A percentile compares a stretch with the other conserved stretches of the same genome.
Evolutionary conservation across 768 basidiomycete species (phyloP).

Genomic region (Agaricus sinodeliciosus): DNA sequence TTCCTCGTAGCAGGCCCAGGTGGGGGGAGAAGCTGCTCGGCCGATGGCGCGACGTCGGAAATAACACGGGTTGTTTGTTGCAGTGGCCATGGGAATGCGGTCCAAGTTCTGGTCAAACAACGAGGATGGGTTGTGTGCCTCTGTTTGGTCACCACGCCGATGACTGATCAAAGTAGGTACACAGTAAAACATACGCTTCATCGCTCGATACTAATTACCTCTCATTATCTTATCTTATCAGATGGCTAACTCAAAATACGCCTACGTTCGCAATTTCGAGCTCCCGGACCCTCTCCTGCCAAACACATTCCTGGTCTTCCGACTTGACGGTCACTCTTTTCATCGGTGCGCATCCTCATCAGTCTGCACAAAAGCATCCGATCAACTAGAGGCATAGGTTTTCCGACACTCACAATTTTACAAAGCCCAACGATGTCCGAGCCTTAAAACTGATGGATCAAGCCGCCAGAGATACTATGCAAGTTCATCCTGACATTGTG

Average conservation of each 20-base stretch:
- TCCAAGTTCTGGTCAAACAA: constrained; percentile 4
- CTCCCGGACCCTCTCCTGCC: constrained; percentile 82
- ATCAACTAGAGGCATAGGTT: constrained; percentile 44
- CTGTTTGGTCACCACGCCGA: too few relatives aligned
- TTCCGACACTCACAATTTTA: constrained; percentile 74
- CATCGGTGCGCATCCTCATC: constrained; percentile 55
- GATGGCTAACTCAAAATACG: constrained; percentile 93
- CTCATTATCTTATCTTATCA: constrained; percentile 5
- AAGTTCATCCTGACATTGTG: constrained; percentile 75
- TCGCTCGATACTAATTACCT: background rate
- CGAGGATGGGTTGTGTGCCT: constrained; percentile 7
- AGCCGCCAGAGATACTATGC: constrained; percentile 78
- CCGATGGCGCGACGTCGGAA: constrained; percentile 73
- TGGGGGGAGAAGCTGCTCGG: constrained; percentile 76
- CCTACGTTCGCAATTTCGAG: constrained; percentile 88
- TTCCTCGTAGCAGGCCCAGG: constrained; percentile 90
- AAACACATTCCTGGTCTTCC: constrained; percentile 75
- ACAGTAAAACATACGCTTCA: too few relatives aligned
- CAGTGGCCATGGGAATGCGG: constrained; percentile 26
- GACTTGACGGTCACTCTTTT: constrained; percentile 91
- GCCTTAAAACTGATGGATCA: constrained; percentile 90
- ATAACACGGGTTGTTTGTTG: constrained; percentile 35
- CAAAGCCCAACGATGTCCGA: constrained; percentile 86
- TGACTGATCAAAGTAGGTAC: too few relatives aligned
- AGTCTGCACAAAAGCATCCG: background rate